A percentile compares a stretch with the other conserved stretches of the same genome.
Conservation (phyloP, 805 yeast genomes). For the Blastobotrys terrestris region DNA sequence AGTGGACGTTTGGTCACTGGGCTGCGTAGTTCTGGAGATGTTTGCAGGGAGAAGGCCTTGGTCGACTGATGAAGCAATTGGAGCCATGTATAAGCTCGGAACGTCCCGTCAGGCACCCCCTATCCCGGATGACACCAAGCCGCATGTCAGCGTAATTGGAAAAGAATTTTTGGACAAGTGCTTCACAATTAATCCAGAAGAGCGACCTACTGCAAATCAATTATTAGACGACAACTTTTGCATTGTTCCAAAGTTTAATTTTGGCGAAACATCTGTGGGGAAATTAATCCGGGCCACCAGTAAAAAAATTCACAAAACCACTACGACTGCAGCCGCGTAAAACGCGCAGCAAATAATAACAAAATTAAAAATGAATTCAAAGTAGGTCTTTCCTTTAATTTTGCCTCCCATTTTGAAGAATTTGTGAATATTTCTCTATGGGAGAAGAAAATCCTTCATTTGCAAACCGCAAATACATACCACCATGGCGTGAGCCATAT, state of each 20-base stretch:
- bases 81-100: conserved; percentile 87
- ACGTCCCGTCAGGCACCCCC: conserved; percentile 90
- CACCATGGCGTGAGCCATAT: conserved; percentile 88
- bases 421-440: neutral
- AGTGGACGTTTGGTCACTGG: conserved; percentile 96
- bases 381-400: neutral
- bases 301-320: too few relatives aligned
- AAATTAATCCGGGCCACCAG: too few relatives aligned
- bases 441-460: conserved; percentile 9
- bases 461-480: conserved; percentile 41
- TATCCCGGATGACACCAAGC: conserved; percentile 80
- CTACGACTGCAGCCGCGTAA: too few relatives aligned
- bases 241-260: conserved; percentile 40
- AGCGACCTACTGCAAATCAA: conserved; percentile 78
- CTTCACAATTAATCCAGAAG: conserved; percentile 65
- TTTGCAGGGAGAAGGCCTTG: conserved; percentile 96
- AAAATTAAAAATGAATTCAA: neutral
- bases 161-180: conserved; percentile 68
- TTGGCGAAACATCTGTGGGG: conserved; percentile 50
- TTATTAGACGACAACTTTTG: conserved; percentile 53
- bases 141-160: conserved; percentile 58
- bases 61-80: conserved; percentile 91
- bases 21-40: conserved; percentile 97
- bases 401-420: neutral
- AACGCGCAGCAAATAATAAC: too few relatives aligned